Evolutionary conservation across 75 land plant species (phyloP).

Genomic region (Gnetum montanum): DNA sequence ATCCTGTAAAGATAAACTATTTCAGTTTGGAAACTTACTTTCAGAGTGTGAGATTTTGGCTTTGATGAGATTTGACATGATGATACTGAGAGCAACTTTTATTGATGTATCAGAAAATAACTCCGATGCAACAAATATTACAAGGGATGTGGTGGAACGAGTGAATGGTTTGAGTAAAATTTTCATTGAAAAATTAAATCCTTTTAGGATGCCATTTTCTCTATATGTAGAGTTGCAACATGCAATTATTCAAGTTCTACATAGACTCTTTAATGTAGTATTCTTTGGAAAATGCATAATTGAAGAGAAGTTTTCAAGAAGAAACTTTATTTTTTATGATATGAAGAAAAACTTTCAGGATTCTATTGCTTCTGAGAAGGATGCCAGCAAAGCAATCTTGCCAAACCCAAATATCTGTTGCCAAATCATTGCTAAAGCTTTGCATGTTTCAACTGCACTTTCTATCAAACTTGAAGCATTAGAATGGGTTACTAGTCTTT

Average conservation of each 20-base stretch:
- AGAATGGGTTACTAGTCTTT: conserved; percentile 42
- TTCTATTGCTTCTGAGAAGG: conserved; percentile 1
- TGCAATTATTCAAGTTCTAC: conserved; percentile 39
- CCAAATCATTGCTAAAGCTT: conserved; percentile 30
- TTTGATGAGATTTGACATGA: conserved; percentile 71
- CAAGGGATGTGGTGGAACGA: conserved; percentile 10
- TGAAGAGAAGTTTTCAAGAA: conserved; percentile 1
- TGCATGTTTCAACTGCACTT: conserved; percentile 44
- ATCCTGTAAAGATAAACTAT: not conserved
- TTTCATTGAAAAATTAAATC: conserved; percentile 55
- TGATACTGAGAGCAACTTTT: conserved; percentile 31
- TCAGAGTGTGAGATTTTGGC: conserved; percentile 50
- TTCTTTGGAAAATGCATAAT: conserved; percentile 22
- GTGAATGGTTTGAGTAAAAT: conserved; percentile 34
- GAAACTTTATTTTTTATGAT: no score
- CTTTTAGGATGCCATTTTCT: conserved; percentile 59
- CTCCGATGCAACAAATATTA: conserved; percentile 10
- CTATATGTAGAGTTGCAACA: conserved; percentile 53
- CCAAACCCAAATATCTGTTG: conserved; percentile 36
- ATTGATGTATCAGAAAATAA: conserved; percentile 1
- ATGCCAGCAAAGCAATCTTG: not conserved
- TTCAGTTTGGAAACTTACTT: conserved; percentile 1
- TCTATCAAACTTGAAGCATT: conserved; percentile 58
- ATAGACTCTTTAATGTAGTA: conserved; percentile 35
- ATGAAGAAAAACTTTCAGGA: not conserved